Conservation (phyloP, 371 early-diverging fungal species). For the Haplosporangium sp. region DNA sequence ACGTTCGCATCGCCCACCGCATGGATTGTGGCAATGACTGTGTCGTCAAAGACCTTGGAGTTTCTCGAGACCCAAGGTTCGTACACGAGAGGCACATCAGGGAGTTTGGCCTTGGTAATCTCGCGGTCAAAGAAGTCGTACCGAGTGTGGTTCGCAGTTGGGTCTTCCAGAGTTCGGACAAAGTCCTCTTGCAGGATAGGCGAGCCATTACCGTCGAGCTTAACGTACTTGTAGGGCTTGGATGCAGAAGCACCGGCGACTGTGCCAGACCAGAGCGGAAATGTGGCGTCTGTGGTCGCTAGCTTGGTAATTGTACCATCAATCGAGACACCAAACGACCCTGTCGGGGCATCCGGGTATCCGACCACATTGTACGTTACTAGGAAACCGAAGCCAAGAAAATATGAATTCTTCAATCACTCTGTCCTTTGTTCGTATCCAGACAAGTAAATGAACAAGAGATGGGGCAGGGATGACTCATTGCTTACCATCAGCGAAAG, state of each 20-base stretch:
- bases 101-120: constrained; percentile 55
- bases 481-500: too few species aligned
- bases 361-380: constrained; percentile 31
- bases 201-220: constrained; percentile 1
- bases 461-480: too few species aligned
- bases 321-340: constrained; percentile 15
- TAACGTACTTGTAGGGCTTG: constrained; percentile 15
- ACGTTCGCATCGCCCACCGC: constrained; percentile 50
- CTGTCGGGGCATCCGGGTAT: constrained; percentile 8
- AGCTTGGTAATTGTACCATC: constrained; percentile 16
- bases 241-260: neutral
- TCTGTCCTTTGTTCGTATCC: too few species aligned
- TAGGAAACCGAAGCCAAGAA: constrained; percentile 21
- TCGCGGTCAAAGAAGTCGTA: constrained; percentile 51
- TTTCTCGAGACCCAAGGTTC: constrained; percentile 8
- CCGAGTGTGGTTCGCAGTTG: neutral
- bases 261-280: constrained; percentile 23
- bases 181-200: constrained; percentile 7
- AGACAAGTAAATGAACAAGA: too few species aligned
- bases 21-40: constrained; percentile 59
- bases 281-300: constrained; percentile 1
- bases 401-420: neutral
- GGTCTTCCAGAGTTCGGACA: neutral
- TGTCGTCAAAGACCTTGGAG: constrained; percentile 19
- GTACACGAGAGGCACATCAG: constrained; percentile 62